Evolutionary conservation across 2,329 filamentous ascomycete species (phyloP), one percentile per base, ranked within the genome.

Genomic region (Pseudogymnoascus sp.): DNA sequence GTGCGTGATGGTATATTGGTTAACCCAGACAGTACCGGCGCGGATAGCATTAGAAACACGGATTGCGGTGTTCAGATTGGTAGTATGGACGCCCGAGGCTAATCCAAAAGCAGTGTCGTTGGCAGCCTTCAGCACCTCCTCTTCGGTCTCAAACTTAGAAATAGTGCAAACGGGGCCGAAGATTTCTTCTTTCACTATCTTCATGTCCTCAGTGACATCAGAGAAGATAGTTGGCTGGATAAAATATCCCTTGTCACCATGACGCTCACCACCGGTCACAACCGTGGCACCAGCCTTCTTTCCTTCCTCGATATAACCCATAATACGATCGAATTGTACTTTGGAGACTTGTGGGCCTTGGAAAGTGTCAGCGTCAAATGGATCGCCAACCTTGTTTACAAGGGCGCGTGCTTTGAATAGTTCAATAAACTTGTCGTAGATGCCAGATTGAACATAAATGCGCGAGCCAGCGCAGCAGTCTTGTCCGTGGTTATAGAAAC

Each of bases 201-300:
- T 87, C 85, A 89, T 89, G 73, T 88, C 81, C 64, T 85, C 80
- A 54, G 78, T 82, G 65, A 89, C 86, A 70, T 86, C 81, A 69
- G 82, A 82, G 80, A 89, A 89, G 76, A 89, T 86, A 67, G 86
- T 89, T 7, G 86, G 86, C 75, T 88, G 77, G 71, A 89, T 88
- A 78, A 88, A 89, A 78, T 84, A 89, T 61, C 85, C 85, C 75
- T 85, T 79, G 68, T 81, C 76, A 59, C 85, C 85, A 73, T 83
- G 82, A 69, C 85, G 84, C 70, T 82, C 81, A 70, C 86, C 86
- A 67, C 86, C 86, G 43, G 78, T 80, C 70, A 86, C 83, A 63
- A 89, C 72, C 59, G 76, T 87, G 62, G 86, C 85, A 70, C 86
- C 85, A 41, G 78, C 79, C 65, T 83, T 78, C 77, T 87, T 87